Evolutionary conservation across 225 moss, liverwort and hornwort species (phyloP), one percentile per base, ranked within the genome.

Genomic region (Asterella californica): DNA sequence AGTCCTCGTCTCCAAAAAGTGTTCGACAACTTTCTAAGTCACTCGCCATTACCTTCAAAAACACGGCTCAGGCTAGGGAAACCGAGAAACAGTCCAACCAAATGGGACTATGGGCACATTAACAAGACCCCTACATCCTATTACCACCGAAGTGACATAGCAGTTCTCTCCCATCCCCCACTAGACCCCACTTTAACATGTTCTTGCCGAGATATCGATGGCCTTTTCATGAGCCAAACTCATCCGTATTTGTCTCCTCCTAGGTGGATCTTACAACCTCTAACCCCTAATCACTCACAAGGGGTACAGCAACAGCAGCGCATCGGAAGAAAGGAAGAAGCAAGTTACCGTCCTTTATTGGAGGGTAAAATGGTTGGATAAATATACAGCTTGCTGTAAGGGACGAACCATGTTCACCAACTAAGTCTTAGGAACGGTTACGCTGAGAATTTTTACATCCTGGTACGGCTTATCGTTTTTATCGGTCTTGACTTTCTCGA

Each of bases 381-480:
- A 21, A 70, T 18, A 3, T 70, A 70, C 70, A 17, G 18, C 1
- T n/a, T 46, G 37, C 24, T 70, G 21, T 70, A 15, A 70, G n/a
- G n/a, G 12, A 48, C 15, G 47, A 50, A 46, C 8, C 37, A n/a
- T n/a, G n/a, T n/a, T n/a, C n/a, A n/a, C n/a, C n/a, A 17, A 50
- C 81, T 87, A 88, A 14, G 68, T 70, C 84, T 93, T 99, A 27
- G 99, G 95, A 79, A 99, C 93, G 83, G 95, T 93, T 17, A 99
- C 91, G 81, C 87, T 99, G 75, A 99, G 80, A 69, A 99, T 95
- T 80, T 99, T 99, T 10, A 99, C 90, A 69, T 99, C 99, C 63
- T 91, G 93, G 33, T 90, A 99, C 22, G 99, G 99, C 70, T 90
- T 95, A 38, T 95, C 93, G 78, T 95, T 99, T 79, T 91, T 95